Evolutionary conservation across 306 rosid genomes (phyloP).

Genomic region (Malus asiatica): DNA sequence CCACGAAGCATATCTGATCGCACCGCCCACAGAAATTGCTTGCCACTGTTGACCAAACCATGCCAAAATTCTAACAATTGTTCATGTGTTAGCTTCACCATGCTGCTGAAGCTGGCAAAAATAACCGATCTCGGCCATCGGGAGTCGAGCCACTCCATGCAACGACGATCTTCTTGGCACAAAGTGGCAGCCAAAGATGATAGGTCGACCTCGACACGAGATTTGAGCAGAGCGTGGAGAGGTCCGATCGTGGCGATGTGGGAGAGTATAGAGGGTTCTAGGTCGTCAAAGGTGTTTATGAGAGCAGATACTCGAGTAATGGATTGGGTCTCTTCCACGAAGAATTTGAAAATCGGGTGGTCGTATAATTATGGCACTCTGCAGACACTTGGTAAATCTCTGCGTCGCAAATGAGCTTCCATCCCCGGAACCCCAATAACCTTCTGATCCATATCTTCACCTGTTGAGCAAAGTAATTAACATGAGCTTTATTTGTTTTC

Average conservation of each 20-base stretch:
- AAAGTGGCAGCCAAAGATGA: not conserved
- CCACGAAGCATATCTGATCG: not conserved
- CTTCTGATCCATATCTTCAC: not conserved
- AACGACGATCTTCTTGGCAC: not conserved
- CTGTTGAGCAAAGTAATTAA: not conserved
- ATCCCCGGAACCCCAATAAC: not conserved
- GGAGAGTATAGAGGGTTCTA: not conserved
- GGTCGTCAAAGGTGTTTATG: constrained; percentile 1
- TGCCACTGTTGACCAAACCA: constrained; percentile 1
- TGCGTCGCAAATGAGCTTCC: constrained; percentile 2
- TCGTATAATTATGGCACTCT: too few species aligned
- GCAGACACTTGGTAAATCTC: not conserved
- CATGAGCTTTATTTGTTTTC: too few species aligned
- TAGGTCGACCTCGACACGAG: not conserved
- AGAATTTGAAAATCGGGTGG: not conserved
- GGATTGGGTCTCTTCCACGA: not conserved
- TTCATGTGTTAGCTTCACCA: not conserved
- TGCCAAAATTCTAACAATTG: constrained; percentile 12
- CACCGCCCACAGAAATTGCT: not conserved
- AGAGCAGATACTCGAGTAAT: not conserved
- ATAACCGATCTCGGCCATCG: not conserved
- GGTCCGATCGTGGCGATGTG: constrained; percentile 2
- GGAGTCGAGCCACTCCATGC: constrained; percentile 11
- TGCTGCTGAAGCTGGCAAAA: constrained; percentile 10
- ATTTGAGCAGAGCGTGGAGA: not conserved